Evolutionary conservation across 768 basidiomycete genomes (phyloP).

Genomic region (Naganishia vaughanmartiniae): DNA sequence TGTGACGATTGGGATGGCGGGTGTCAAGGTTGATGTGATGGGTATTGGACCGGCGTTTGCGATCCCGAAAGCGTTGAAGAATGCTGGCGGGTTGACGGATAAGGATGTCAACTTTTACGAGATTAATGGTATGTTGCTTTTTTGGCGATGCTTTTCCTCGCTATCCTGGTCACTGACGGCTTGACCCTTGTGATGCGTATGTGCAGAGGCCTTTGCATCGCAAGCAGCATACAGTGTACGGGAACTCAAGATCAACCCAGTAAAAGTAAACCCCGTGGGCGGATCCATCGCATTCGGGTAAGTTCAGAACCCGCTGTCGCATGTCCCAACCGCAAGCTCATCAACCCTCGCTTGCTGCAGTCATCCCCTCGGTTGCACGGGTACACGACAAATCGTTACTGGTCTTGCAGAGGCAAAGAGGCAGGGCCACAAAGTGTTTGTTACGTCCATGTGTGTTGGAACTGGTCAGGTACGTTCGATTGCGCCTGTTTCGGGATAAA

Average conservation of each 20-base stretch:
- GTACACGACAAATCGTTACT: conserved; percentile 82
- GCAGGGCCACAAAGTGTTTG: conserved; percentile 71
- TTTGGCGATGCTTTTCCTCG: background rate
- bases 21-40: conserved; percentile 85
- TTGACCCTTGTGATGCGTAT: background rate
- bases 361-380: conserved; percentile 50
- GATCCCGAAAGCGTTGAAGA: conserved; percentile 61
- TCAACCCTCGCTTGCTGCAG: background rate
- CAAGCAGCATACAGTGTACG: conserved; percentile 69
- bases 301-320: background rate
- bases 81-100: conserved; percentile 34
- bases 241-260: conserved; percentile 66
- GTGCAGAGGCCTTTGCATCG: conserved; percentile 83
- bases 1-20: conserved; percentile 66
- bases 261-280: conserved; percentile 81
- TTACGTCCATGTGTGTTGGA: conserved; percentile 88
- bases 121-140: conserved; percentile 40
- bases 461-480: conserved; percentile 62
- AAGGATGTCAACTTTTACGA: conserved; percentile 49
- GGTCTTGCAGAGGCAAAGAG: conserved; percentile 74
- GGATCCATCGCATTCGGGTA: conserved; percentile 74
- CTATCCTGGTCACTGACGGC: background rate
- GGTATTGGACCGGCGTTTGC: conserved; percentile 87
- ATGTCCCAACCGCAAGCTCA: background rate
- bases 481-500: background rate